A percentile compares a stretch with the other conserved stretches of the same genome.
Conservation (phyloP, 2,329 filamentous ascomycete genomes). For the Apiospora hydei region DNA sequence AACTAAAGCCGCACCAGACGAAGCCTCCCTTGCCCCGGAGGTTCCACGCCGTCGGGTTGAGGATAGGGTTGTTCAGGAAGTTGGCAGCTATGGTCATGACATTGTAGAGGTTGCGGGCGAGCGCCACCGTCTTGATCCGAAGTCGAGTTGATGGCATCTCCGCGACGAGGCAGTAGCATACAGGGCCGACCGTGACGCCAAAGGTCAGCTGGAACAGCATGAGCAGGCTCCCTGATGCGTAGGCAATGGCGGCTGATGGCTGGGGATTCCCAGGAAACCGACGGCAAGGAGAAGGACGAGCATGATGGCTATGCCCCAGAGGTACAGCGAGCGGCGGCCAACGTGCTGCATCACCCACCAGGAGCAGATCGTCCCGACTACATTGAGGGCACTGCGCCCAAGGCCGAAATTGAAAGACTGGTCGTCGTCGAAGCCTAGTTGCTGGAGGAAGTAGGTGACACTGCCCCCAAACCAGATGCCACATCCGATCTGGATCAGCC, state of each 20-base stretch:
- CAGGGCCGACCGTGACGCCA: constrained; percentile 50
- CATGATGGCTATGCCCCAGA: constrained; percentile 45
- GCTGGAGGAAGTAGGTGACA: constrained; percentile 42
- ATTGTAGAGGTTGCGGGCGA: constrained; percentile 44
- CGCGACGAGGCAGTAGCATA: constrained; percentile 50
- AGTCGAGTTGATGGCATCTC: constrained; percentile 51
- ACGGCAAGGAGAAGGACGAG: constrained; percentile 43
- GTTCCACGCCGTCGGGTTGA: constrained; percentile 40
- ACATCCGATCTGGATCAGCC: constrained; percentile 33
- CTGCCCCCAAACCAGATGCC: constrained; percentile 37
- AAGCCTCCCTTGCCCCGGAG: constrained; percentile 34
- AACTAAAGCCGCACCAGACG: constrained; percentile 40
- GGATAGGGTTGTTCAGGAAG: constrained; percentile 41
- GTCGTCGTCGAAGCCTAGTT: constrained; percentile 35
- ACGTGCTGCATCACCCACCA: constrained; percentile 43
- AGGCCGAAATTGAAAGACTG: constrained; percentile 37
- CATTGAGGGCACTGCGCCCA: constrained; percentile 43
- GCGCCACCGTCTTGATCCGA: constrained; percentile 28
- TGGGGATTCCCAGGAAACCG: constrained; percentile 38
- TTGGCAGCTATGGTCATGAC: constrained; percentile 47
- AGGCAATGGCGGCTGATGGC: background rate
- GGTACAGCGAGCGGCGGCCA: constrained; percentile 46
- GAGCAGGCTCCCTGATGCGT: constrained; percentile 29
- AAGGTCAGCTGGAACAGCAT: constrained; percentile 49
- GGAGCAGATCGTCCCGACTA: constrained; percentile 46